Base-by-base conservation (phyloP, 2,329 filamentous ascomycete genomes). In the Dothistroma septosporum region DNA sequence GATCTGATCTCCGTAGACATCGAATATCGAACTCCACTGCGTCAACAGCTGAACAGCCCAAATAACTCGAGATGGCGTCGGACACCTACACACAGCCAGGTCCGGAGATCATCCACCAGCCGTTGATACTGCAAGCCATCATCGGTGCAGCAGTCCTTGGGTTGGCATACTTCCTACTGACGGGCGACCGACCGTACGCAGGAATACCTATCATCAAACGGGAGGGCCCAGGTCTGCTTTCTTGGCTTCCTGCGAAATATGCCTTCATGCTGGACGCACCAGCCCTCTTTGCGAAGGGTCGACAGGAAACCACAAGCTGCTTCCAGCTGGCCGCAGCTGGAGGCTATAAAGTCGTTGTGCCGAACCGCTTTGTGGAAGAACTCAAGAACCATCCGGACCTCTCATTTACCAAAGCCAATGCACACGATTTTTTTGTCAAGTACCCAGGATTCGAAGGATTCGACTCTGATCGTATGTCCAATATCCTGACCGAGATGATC, bases 401-500 rank as follows among this genome's bases (percentile, higher is more conserved):
- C 19, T 58, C 52, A 37, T 62, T 68, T 44, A 50, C 50, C 10
- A 41, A 58, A 37, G 54, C 58, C n/a, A 52, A 55, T 21, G 48
- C 47, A 12, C 49, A 60, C 12, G 63, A 66, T 35, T 60, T 67
- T 44, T 61, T 64, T 35, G 24, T 59, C 14, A 32, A 58, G 37
- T 65, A 59, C 24, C 59, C 63, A n/a, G 64, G 66, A n/a, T 65
- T 67, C 44, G 66, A 69, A 11, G 63, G 59, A 21, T 49, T 63
- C 19, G 60, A 64, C 33, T 60, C 50, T 1, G 35, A 59, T 6
- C 56, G 53, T n/a, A 46, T 59, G 11, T 52, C 59, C 44, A 53
- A 37, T 19, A n/a, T 66, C 9, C 60, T 68, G 28, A 47, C 53
- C 22, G 61, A 66, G 14, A 54, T 61, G 1, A 50, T 69, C 8